Base-by-base conservation (phyloP, 306 rosid species). In the Quercus dentata region DNA sequence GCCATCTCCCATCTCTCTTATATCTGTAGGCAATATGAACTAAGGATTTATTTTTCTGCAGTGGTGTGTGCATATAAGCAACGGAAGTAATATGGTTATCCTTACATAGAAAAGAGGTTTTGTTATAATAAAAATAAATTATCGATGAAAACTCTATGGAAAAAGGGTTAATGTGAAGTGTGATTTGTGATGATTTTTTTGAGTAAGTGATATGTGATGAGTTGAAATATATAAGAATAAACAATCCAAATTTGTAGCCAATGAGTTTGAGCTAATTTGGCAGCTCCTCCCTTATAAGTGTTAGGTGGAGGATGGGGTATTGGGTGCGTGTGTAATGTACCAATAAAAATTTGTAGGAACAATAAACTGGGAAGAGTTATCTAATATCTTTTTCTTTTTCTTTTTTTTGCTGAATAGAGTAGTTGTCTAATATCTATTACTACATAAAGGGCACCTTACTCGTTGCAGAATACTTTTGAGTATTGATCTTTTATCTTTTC, bases 1-100 rank as follows among this genome's bases (percentile, higher is more conserved):
- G 74, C 59, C 31, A 30, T 76, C 71, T 71, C 51, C 73, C 65
- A 31, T 33, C 56, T 54, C 70, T 54, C 77, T 81, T 52, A 77
- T 7, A 46, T 78, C 46, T 44, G 5, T 64, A 21, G 35, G 76
- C 6, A 30, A 59, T 23, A 35, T 62, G 6, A 74, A 56, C 23
- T 12, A 49, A 41, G 74, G 5, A 15, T 17, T 57, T 6, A 9
- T 49, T 51, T 41, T 59, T 76, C 33, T 70, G 35, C 21, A 46
- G 21, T 33, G 10, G 18, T 6, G 15, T 68, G 20, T 69, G 33
- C 65, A 38, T 20, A 17, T 49, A 27, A 58, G 54, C 49, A 14
- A 21, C 65, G 76, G 80, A 85, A 63, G 75, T 75, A 64, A 68
- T 3, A 75, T 21, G 52, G 64, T 35, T 23, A 46, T 6, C n/a